phyloP scores from a whole-genome alignment of 2,329 filamentous ascomycete genomes.

The Epichloe baconii region DNA sequence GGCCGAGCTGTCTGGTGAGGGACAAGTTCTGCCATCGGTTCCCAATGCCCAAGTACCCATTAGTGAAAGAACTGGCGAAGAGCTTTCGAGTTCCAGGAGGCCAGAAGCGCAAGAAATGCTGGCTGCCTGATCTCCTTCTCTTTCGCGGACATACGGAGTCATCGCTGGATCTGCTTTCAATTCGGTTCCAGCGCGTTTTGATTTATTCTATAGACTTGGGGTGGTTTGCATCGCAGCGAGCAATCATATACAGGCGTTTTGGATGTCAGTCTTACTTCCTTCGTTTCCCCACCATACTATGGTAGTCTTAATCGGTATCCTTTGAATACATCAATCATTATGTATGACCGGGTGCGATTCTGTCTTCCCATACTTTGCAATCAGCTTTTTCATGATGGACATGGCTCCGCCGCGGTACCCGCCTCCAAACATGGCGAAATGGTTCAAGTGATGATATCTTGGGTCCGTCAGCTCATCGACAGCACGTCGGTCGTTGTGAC shows the following conservation, averaged over 20 bases:
- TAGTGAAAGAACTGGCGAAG: background rate
- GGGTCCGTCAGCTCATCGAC: slow-evolving; percentile 7
- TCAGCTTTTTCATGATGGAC: slow-evolving; percentile 62
- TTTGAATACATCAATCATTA: slow-evolving; percentile 2
- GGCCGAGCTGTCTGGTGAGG: slow-evolving; percentile 19
- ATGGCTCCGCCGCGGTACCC: slow-evolving; percentile 66
- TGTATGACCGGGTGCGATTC: background rate
- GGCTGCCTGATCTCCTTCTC: slow-evolving; percentile 15
- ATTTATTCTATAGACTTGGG: slow-evolving; percentile 4
- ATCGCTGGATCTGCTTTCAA: background rate
- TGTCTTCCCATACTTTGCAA: slow-evolving; percentile 51
- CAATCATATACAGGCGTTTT: slow-evolving; percentile 12
- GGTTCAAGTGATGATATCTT: slow-evolving; percentile 83
- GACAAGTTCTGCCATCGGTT: slow-evolving; percentile 17
- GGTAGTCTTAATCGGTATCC: background rate
- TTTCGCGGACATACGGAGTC: background rate
- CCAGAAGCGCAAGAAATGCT: slow-evolving; percentile 27
- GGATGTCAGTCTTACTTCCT: slow-evolving; percentile 6
- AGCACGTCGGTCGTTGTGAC: background rate
- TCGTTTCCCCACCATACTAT: background rate
- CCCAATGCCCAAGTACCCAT: slow-evolving; percentile 22
- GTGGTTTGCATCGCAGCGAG: slow-evolving; percentile 5
- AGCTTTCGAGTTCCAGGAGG: background rate
- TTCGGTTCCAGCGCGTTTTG: background rate
- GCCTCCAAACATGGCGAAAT: slow-evolving; percentile 72